Evolutionary conservation across 2,329 filamentous ascomycete species (phyloP).

Genomic region (Sordariomycetes sp.): DNA sequence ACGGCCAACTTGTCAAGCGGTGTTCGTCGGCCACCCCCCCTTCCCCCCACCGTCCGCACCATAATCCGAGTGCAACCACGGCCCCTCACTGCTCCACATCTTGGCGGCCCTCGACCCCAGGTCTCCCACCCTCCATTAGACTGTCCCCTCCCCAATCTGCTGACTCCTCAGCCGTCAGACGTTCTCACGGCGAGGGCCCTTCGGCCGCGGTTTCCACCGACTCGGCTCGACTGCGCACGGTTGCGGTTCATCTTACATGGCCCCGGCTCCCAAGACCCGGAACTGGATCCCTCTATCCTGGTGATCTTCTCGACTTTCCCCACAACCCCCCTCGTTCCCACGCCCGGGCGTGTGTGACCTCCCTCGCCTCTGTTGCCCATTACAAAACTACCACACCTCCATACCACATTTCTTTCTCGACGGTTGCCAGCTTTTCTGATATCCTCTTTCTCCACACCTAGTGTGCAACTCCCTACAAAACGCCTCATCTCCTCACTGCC

Average conservation of each 20-base stretch:
- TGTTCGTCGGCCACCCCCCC: neutral
- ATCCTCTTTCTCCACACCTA: neutral
- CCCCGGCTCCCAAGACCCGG: neutral
- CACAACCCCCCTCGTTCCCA: neutral
- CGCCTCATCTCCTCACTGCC: neutral
- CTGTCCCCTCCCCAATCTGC: neutral
- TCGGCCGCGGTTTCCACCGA: neutral
- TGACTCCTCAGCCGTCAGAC: neutral
- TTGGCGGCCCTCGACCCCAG: neutral
- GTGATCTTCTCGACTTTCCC: neutral
- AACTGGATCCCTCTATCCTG: neutral
- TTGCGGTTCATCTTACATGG: conserved; percentile 1
- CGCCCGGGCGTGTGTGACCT: neutral
- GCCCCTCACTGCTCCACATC: neutral
- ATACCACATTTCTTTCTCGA: neutral
- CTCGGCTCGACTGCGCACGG: neutral
- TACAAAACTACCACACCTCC: conserved; percentile 2
- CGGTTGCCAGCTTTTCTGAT: neutral
- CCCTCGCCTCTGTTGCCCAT: neutral
- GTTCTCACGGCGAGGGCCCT: neutral
- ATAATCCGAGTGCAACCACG: neutral
- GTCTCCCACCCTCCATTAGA: neutral
- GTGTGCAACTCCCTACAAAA: neutral
- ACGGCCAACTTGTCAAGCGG: neutral
- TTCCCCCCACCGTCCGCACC: neutral